Conservation (phyloP, 192 early-diverging fungal genomes). For the Podila epicladia region DNA sequence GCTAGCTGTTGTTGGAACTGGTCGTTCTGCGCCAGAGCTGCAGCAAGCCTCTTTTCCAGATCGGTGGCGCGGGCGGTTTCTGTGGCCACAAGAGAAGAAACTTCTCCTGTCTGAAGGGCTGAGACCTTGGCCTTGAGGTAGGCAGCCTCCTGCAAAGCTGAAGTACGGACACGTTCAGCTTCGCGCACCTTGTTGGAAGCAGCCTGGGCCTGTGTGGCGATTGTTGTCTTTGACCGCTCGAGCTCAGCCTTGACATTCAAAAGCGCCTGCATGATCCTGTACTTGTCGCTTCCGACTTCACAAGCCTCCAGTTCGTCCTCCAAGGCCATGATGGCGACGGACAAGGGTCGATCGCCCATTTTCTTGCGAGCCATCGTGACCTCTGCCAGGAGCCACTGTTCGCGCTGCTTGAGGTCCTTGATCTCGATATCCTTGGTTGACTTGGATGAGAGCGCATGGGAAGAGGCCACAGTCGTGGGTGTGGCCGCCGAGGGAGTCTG, state of each 20-base stretch:
- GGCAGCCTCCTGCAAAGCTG: slow-evolving; percentile 65
- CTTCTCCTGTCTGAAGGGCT: slow-evolving; percentile 54
- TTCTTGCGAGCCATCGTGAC: slow-evolving; percentile 37
- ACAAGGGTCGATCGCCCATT: slow-evolving; percentile 35
- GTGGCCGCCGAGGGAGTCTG: background rate
- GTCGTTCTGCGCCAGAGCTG: slow-evolving; percentile 53
- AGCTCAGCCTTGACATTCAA: slow-evolving; percentile 61
- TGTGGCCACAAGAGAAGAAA: slow-evolving; percentile 37
- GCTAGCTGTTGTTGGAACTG: slow-evolving; percentile 39
- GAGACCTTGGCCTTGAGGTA: slow-evolving; percentile 62
- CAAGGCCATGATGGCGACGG: slow-evolving; percentile 28
- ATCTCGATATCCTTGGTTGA: slow-evolving; percentile 16
- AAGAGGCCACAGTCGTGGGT: background rate
- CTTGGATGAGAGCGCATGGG: background rate
- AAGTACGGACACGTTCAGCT: slow-evolving; percentile 57
- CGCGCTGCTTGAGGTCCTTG: slow-evolving; percentile 35
- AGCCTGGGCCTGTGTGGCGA: slow-evolving; percentile 57
- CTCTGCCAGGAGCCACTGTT: slow-evolving; percentile 43
- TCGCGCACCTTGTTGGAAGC: slow-evolving; percentile 58
- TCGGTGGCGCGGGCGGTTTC: slow-evolving; percentile 55
- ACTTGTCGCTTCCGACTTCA: slow-evolving; percentile 58
- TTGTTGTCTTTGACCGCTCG: slow-evolving; percentile 52
- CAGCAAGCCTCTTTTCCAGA: slow-evolving; percentile 54
- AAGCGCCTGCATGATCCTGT: slow-evolving; percentile 56
- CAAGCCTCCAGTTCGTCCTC: slow-evolving; percentile 47